Evolutionary conservation across 2,329 filamentous ascomycete species (phyloP), one percentile per base, ranked within the genome.

Genomic region (Camptophora hylomeconis): DNA sequence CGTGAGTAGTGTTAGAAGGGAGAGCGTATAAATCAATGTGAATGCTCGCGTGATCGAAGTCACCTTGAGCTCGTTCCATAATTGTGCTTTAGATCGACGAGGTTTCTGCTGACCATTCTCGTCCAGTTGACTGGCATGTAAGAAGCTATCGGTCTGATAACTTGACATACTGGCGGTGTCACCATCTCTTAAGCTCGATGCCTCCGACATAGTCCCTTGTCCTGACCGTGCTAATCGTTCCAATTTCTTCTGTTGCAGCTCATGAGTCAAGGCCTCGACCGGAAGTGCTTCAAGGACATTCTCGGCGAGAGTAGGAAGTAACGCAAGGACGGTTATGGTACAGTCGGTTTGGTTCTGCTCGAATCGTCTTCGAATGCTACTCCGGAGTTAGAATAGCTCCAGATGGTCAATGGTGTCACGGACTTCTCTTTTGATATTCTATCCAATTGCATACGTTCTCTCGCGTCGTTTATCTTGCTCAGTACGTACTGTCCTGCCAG

Each of bases 271-370:
- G 47, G 80, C 75, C 54, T 98, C 89, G 23, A 92, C 92, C 30
- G 92, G 82, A 45, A 95, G 72, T 17, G 79, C 75, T 43, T 82
- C 75, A 47, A 94, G 65, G 45, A 98, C 79, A 51, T 92, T 87
- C 42, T 89, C 75, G 14, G 86, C 86, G 5, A 84, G 81, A 18
- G 87, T 92, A 4, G 89, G 89, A 7, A 98, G 69, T 31, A 98
- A 73, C 17, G 87, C 89, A n/a, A 95, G 75, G 24, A 95, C 84
- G 20, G 89, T 98, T 53, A 92, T 94, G 26, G 87, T 94, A 59
- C 89, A 98, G 57, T 98, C 89, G 52, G 93, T 87, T 53, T 98
- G 89, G 56, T 98, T 98, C 58, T 98, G 89, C 55, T 95, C 83
- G 59, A 98, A 98, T 49, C 89, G 80, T 35, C 89, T 80, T 28